These are phyloP conservation scores for Backusella liffmaniae DNA, from an alignment of 192 early-diverging fungal species.

Conservation along the genomic window DNA sequence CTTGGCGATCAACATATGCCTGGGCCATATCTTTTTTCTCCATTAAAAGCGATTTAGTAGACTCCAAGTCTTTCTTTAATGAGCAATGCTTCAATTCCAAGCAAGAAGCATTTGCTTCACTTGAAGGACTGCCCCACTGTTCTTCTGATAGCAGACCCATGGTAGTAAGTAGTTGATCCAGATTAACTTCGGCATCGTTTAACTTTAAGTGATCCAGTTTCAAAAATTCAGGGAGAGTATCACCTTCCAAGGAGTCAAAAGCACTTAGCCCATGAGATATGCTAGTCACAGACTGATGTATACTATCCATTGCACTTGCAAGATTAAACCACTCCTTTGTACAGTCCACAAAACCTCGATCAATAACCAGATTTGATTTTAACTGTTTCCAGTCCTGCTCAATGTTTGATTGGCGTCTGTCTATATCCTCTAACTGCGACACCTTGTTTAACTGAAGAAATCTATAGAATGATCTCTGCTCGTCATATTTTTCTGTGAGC, in stretches of 20 bases:
- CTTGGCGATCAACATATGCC: background rate
- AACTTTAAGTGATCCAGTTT: background rate
- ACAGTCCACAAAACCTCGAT: background rate
- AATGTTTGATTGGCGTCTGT: background rate
- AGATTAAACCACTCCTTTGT: background rate
- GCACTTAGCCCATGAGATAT: background rate
- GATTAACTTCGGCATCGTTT: background rate
- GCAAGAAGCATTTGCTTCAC: background rate
- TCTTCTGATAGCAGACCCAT: background rate
- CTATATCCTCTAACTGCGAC: background rate
- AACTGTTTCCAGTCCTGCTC: background rate
- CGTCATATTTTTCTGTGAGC: background rate
- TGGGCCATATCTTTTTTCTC: background rate
- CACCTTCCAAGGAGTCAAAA: background rate
- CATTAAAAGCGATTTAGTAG: background rate
- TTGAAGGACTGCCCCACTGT: background rate
- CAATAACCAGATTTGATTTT: background rate
- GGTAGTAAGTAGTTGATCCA: background rate
- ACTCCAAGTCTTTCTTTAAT: background rate
- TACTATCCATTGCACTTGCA: background rate
- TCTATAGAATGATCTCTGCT: background rate
- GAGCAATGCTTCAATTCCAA: background rate
- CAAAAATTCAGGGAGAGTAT: background rate
- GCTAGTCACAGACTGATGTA: background rate
- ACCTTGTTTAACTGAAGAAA: conserved; percentile 10